Percentiles rank a stretch among this genome's conserved stretches.
phyloP scores from a whole-genome alignment of 2,329 filamentous ascomycete genomes.

The Monosporascus sp. region DNA sequence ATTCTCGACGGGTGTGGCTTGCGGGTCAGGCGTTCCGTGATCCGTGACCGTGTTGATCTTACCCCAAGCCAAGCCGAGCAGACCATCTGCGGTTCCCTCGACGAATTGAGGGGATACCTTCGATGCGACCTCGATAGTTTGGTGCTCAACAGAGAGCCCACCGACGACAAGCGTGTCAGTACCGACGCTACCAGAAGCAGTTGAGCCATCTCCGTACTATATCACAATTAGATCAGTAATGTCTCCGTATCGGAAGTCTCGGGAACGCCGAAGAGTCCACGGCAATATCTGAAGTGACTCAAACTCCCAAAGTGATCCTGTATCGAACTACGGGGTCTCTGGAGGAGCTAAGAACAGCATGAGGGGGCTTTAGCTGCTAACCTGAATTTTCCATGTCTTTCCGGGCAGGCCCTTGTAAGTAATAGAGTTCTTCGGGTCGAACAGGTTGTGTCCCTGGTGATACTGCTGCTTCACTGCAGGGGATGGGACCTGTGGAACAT shows the following conservation, averaged over 20 bases:
- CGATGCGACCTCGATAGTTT: slow-evolving; percentile 61
- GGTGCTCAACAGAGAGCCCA: slow-evolving; percentile 54
- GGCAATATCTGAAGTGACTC: too few species aligned
- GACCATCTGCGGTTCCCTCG: slow-evolving; percentile 53
- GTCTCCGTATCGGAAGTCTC: too few species aligned
- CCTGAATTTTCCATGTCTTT: slow-evolving; percentile 56
- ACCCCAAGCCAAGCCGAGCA: slow-evolving; percentile 62
- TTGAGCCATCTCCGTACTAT: slow-evolving; percentile 62
- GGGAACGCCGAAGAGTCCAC: too few species aligned
- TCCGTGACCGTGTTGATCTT: slow-evolving; percentile 56
- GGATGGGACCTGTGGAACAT: slow-evolving; percentile 45
- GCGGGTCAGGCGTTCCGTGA: slow-evolving; percentile 37
- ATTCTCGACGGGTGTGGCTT: slow-evolving; percentile 63
- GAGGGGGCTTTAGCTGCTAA: neutral
- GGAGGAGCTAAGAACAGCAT: neutral
- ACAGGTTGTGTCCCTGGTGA: slow-evolving; percentile 47
- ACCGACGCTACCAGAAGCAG: slow-evolving; percentile 60
- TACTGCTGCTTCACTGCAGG: slow-evolving; percentile 37
- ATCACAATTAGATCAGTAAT: too few species aligned
- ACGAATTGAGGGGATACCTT: slow-evolving; percentile 54
- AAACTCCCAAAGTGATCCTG: too few species aligned
- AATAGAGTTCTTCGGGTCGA: slow-evolving; percentile 55
- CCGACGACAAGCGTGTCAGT: slow-evolving; percentile 59
- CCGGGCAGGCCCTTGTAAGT: slow-evolving; percentile 48
- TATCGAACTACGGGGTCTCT: too few species aligned